phyloP scores from a whole-genome alignment of 805 yeast species.

The Ogataea corticis region DNA sequence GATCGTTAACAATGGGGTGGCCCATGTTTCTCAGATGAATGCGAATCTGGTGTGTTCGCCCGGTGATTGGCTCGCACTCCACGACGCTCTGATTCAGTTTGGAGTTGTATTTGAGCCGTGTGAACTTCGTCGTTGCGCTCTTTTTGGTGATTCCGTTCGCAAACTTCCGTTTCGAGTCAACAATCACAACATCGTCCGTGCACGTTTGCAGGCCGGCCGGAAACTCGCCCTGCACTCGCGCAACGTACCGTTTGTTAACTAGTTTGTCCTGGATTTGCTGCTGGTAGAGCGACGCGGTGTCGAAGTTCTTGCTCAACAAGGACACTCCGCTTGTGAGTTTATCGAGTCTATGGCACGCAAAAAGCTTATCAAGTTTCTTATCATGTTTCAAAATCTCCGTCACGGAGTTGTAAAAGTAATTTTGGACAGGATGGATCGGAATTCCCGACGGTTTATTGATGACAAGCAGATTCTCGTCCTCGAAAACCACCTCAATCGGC shows the following conservation, averaged over 20 bases:
- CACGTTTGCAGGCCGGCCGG: slow-evolving; percentile 34
- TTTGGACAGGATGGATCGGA: slow-evolving; percentile 56
- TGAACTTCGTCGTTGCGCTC: slow-evolving; percentile 25
- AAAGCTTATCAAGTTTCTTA: slow-evolving; percentile 16
- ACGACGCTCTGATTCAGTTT: slow-evolving; percentile 43
- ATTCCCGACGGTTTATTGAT: slow-evolving; percentile 53
- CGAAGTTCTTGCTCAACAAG: slow-evolving; percentile 43
- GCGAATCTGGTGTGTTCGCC: slow-evolving; percentile 58
- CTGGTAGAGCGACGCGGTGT: slow-evolving; percentile 36
- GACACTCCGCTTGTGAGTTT: slow-evolving; percentile 55
- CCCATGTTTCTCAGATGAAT: slow-evolving; percentile 52
- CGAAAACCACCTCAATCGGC: slow-evolving; percentile 19
- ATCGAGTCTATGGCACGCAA: slow-evolving; percentile 53
- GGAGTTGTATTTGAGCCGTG: slow-evolving; percentile 32
- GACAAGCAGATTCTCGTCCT: slow-evolving; percentile 37
- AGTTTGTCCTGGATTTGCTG: slow-evolving; percentile 32
- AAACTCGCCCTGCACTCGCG: slow-evolving; percentile 45
- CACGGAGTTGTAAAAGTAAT: slow-evolving; percentile 44
- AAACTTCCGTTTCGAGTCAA: slow-evolving; percentile 33
- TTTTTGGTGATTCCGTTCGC: slow-evolving; percentile 26
- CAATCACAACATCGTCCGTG: slow-evolving; percentile 39
- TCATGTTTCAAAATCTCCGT: slow-evolving; percentile 46
- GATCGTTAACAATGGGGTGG: slow-evolving; percentile 38
- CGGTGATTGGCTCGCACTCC: slow-evolving; percentile 50
- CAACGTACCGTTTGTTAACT: slow-evolving; percentile 45